phyloP scores from a whole-genome alignment of 805 yeast genomes.

The Danielia reshetovae region DNA sequence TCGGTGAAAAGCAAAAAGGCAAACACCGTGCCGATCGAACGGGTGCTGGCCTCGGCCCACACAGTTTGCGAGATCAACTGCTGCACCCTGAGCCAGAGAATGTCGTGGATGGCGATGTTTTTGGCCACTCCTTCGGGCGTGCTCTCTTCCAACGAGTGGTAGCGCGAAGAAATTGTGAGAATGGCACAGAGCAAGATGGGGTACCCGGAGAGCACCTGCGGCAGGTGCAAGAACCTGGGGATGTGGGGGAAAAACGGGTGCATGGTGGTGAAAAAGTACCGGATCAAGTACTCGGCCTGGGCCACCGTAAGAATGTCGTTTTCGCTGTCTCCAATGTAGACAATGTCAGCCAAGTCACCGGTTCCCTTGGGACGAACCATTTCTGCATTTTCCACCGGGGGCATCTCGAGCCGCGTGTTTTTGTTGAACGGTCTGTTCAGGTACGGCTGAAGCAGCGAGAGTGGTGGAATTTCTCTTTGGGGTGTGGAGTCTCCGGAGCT shows the following conservation, averaged over 20 bases:
- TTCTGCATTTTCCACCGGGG: conserved; percentile 39
- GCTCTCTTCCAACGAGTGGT: conserved; percentile 53
- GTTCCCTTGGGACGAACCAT: conserved; percentile 46
- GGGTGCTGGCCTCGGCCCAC: conserved; percentile 90
- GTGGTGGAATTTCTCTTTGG: background rate
- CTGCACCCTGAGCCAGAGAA: conserved; percentile 83
- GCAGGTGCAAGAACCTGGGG: conserved; percentile 67
- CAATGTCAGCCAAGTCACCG: conserved; percentile 51
- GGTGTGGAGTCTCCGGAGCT: background rate
- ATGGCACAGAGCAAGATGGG: conserved; percentile 81
- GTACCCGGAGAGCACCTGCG: conserved; percentile 64
- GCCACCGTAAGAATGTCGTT: conserved; percentile 54
- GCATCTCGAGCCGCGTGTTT: conserved; percentile 33
- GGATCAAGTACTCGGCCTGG: conserved; percentile 57
- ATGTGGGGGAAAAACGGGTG: conserved; percentile 90
- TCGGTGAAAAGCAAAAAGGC: conserved; percentile 85
- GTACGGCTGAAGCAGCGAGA: conserved; percentile 1
- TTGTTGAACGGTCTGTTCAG: conserved; percentile 3
- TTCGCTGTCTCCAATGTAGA: conserved; percentile 58
- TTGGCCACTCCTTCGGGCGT: conserved; percentile 24
- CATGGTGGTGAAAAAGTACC: conserved; percentile 67
- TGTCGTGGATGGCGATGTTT: conserved; percentile 67
- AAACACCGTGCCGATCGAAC: conserved; percentile 81
- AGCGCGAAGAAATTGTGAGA: conserved; percentile 74
- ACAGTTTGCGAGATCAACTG: conserved; percentile 76